Conservation (phyloP, 805 yeast genomes). For the Komagataella mondaviorum region DNA sequence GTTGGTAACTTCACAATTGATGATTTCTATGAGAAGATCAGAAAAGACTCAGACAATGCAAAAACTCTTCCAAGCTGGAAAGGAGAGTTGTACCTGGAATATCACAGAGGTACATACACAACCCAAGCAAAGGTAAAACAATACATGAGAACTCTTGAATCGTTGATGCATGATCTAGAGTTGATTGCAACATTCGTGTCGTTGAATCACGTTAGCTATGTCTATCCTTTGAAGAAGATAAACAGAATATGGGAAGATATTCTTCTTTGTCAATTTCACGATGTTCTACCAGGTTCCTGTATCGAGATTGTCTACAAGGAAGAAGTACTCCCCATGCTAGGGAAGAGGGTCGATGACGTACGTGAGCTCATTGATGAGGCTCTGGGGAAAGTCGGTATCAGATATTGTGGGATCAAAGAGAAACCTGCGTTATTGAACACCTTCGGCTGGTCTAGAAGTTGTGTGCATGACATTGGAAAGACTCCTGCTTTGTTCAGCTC, state of each 20-base stretch:
- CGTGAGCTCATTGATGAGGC: constrained; percentile 39
- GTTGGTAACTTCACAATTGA: constrained; percentile 60
- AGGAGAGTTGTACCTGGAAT: constrained; percentile 90
- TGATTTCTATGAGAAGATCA: constrained; percentile 60
- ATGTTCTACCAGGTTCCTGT: constrained; percentile 95
- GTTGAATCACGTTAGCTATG: constrained; percentile 31
- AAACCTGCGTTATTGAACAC: constrained; percentile 30
- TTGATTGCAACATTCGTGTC: constrained; percentile 70
- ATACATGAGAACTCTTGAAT: constrained; percentile 65
- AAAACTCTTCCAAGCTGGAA: constrained; percentile 69
- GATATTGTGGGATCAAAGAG: constrained; percentile 4
- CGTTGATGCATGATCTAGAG: constrained; percentile 76
- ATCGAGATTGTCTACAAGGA: constrained; percentile 87
- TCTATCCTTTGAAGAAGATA: constrained; percentile 60
- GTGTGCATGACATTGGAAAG: constrained; percentile 14
- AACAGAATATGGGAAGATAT: constrained; percentile 79
- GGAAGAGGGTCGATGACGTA: constrained; percentile 37
- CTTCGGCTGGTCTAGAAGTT: constrained; percentile 49
- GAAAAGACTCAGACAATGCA: constrained; percentile 53
- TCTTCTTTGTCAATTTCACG: constrained; percentile 89
- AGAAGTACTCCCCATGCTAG: constrained; percentile 73
- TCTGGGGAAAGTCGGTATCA: constrained; percentile 24
- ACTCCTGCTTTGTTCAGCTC: constrained; percentile 1
- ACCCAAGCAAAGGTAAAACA: constrained; percentile 82
- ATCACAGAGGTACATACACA: constrained; percentile 95